phyloP scores from a whole-genome alignment of 2,329 filamentous ascomycete genomes.

The Botryotinia narcissicola region DNA sequence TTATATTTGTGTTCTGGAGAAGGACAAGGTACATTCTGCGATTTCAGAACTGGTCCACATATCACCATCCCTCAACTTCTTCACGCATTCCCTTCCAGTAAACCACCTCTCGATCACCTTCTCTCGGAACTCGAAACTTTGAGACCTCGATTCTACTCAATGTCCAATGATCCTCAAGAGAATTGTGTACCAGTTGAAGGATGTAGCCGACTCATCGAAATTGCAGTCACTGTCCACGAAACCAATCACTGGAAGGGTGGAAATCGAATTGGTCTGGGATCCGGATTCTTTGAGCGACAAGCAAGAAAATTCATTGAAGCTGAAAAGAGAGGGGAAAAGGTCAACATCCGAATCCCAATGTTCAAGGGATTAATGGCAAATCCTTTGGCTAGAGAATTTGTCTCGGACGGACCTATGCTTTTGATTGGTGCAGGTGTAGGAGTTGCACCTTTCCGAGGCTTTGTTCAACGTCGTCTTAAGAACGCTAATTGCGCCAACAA shows the following conservation, averaged over 20 bases:
- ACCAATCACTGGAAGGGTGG: slow-evolving; percentile 73
- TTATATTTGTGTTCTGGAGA: slow-evolving; percentile 83
- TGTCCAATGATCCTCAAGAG: slow-evolving; percentile 92
- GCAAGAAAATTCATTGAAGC: slow-evolving; percentile 70
- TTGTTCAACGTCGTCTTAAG: slow-evolving; percentile 90
- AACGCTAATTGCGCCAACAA: slow-evolving; percentile 97
- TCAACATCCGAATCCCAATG: slow-evolving; percentile 81
- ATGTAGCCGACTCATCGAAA: slow-evolving; percentile 81
- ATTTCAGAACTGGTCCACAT: slow-evolving; percentile 85
- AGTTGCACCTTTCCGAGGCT: slow-evolving; percentile 95
- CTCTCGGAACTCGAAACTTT: slow-evolving; percentile 78
- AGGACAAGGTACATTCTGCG: slow-evolving; percentile 89
- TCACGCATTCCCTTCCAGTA: slow-evolving; percentile 85
- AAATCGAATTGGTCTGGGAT: slow-evolving; percentile 78
- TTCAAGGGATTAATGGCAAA: slow-evolving; percentile 99
- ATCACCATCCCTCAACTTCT: slow-evolving; percentile 83
- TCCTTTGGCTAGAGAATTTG: slow-evolving; percentile 86
- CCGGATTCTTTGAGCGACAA: slow-evolving; percentile 88
- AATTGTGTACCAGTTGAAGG: slow-evolving; percentile 35
- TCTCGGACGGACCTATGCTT: slow-evolving; percentile 93
- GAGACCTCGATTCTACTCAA: slow-evolving; percentile 98
- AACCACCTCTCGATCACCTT: slow-evolving; percentile 80
- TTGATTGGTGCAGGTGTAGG: slow-evolving; percentile 95
- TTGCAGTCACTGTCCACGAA: slow-evolving; percentile 96
- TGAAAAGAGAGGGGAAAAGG: slow-evolving; percentile 57